Percentiles rank a stretch among this genome's conserved stretches.
These are phyloP conservation scores for Diplosphaera chodatii DNA, from an alignment of 139 green algal species.

Conservation along the genomic window DNA sequence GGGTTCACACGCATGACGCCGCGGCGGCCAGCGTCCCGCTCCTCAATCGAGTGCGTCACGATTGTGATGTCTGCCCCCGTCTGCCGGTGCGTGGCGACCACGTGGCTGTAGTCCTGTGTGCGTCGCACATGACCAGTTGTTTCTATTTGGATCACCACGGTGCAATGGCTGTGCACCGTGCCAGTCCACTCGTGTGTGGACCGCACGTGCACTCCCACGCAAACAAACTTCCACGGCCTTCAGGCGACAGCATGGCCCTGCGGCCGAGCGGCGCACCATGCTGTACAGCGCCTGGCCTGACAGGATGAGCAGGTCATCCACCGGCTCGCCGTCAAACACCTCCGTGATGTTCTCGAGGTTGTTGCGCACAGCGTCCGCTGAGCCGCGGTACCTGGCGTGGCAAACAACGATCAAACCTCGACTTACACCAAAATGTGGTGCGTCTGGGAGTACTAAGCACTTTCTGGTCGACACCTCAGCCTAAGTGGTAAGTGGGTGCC, in stretches of 20 bases:
- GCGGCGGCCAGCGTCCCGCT: constrained; percentile 12
- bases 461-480: too few species aligned
- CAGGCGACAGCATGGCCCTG: too few species aligned
- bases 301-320: constrained; percentile 20
- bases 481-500: too few species aligned
- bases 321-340: not conserved
- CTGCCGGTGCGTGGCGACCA: constrained; percentile 33
- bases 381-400: constrained; percentile 44
- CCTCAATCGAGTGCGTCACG: constrained; percentile 30
- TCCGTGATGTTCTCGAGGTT: constrained; percentile 40
- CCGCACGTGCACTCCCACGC: too few species aligned
- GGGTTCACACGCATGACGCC: constrained; percentile 21
- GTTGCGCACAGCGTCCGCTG: constrained; percentile 41
- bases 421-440: too few species aligned
- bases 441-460: too few species aligned
- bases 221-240: too few species aligned
- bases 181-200: too few species aligned
- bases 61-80: constrained; percentile 47
- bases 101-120: constrained; percentile 23
- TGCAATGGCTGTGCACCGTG: too few species aligned
- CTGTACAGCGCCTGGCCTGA: constrained; percentile 33
- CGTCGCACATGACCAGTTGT: too few species aligned
- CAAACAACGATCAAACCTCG: too few species aligned
- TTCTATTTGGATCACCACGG: too few species aligned
- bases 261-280: constrained; percentile 15